Percentiles rank a stretch among this genome's conserved stretches.
These are phyloP conservation scores for Talaromyces sp. DNA, from an alignment of 2,329 filamentous ascomycete species.

Conservation along the genomic window DNA sequence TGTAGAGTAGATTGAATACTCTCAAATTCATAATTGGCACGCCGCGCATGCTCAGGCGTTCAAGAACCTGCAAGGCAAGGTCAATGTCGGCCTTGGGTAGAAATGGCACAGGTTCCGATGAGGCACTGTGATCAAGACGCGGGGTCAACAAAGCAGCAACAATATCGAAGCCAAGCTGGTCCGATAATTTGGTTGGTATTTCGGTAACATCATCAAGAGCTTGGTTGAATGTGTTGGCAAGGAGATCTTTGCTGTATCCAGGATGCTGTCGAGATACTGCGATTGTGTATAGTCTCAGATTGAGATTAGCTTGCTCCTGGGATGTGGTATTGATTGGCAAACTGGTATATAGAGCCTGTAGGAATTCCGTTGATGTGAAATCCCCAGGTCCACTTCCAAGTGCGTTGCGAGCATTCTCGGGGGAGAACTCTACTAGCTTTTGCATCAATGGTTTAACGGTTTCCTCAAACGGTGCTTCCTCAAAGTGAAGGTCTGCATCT, in stretches of 20 bases:
- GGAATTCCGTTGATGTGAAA: constrained; percentile 44
- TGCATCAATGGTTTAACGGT: constrained; percentile 27
- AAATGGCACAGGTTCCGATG: constrained; percentile 12
- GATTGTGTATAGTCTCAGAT: constrained; percentile 41
- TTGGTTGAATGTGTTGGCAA: constrained; percentile 39
- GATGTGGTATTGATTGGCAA: constrained; percentile 30
- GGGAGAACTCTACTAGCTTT: constrained; percentile 33
- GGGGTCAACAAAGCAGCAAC: constrained; percentile 42
- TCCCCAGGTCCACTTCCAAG: constrained; percentile 44
- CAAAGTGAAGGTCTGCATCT: neutral
- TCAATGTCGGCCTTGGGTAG: constrained; percentile 33
- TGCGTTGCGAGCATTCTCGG: constrained; percentile 32
- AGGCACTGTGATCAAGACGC: constrained; percentile 10
- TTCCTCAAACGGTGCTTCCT: constrained; percentile 13
- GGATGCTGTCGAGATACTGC: constrained; percentile 44
- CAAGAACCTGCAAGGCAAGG: constrained; percentile 45
- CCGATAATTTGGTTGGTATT: constrained; percentile 40
- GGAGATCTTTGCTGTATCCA: constrained; percentile 37
- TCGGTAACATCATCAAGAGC: constrained; percentile 38
- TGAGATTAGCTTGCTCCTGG: constrained; percentile 32
- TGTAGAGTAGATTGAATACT: constrained; percentile 51
- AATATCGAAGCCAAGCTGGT: constrained; percentile 37
- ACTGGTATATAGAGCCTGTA: constrained; percentile 43
- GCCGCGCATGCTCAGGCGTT: constrained; percentile 46
- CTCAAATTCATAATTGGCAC: constrained; percentile 47